These are phyloP conservation scores for Microsporum ferrugineum DNA, from an alignment of 2,329 filamentous ascomycete species.

Conservation along the genomic window DNA sequence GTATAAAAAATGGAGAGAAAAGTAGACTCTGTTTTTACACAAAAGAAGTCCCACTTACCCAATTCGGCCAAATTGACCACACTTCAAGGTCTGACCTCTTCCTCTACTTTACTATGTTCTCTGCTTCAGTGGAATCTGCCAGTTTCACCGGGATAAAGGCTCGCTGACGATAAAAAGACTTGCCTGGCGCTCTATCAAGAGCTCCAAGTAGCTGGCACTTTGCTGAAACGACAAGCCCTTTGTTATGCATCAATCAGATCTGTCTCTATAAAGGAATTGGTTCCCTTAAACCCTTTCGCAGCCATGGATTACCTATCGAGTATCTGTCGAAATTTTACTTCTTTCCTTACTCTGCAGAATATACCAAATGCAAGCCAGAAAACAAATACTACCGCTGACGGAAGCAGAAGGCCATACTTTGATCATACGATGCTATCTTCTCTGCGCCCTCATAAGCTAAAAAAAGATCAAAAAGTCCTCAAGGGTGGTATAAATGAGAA, in stretches of 20 bases:
- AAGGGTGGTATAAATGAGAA: background rate
- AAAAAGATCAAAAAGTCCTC: background rate
- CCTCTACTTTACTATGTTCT: background rate
- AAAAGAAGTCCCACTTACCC: background rate
- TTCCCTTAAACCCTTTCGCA: background rate
- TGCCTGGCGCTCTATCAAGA: background rate
- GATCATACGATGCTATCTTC: background rate
- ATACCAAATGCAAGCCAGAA: background rate
- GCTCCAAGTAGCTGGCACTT: background rate
- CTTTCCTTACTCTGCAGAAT: background rate
- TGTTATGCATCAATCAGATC: background rate
- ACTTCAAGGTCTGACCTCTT: background rate
- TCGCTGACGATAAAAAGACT: background rate
- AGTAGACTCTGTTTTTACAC: background rate
- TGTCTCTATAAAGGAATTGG: background rate
- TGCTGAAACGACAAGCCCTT: background rate
- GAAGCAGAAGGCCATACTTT: background rate
- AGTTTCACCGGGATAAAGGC: background rate
- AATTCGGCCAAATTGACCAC: background rate
- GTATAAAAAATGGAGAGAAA: background rate
- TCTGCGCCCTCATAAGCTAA: background rate
- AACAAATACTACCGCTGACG: background rate
- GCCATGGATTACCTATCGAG: background rate
- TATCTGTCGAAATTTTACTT: constrained; percentile 1
- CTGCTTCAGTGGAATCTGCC: background rate